Conservation (phyloP, 148 eudicot species). For the Linanthus parryae region DNA sequence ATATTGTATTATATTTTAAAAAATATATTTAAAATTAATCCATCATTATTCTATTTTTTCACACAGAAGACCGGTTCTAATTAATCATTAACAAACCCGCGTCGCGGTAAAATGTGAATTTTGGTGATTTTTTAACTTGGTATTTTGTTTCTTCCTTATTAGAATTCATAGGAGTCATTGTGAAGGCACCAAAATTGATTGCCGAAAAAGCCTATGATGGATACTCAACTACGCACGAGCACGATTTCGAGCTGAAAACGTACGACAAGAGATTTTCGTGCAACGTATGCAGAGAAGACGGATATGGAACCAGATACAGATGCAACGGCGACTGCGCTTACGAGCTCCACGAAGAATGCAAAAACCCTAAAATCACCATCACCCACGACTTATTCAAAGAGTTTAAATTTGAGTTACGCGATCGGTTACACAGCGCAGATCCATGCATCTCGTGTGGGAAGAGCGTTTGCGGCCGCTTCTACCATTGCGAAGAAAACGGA, state of each 20-base stretch:
- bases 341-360: conserved; percentile 16
- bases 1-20: too few species aligned
- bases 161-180: too few species aligned
- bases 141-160: too few species aligned
- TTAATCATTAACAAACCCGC: too few species aligned
- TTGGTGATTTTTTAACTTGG: too few species aligned
- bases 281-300: conserved; percentile 14
- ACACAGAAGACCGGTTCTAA: too few species aligned
- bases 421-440: conserved; percentile 1
- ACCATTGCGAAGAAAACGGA: conserved; percentile 11
- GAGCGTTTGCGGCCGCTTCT: conserved; percentile 12
- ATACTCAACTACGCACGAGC: too few species aligned
- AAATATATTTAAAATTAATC: too few species aligned
- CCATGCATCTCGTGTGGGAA: conserved; percentile 20
- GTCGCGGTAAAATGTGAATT: too few species aligned
- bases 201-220: too few species aligned
- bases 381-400: conserved; percentile 13
- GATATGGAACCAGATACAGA: conserved; percentile 12
- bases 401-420: conserved; percentile 6
- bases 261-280: conserved; percentile 7
- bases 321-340: conserved; percentile 8
- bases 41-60: too few species aligned
- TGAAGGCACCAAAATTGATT: too few species aligned
- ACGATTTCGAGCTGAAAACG: conserved; percentile 8
- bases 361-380: conserved; percentile 1